A percentile compares a stretch with the other conserved stretches of the same genome.
These are phyloP conservation scores for Cryptococcus wingfieldii DNA, from an alignment of 1,284 basidiomycete species.

Conservation along the genomic window DNA sequence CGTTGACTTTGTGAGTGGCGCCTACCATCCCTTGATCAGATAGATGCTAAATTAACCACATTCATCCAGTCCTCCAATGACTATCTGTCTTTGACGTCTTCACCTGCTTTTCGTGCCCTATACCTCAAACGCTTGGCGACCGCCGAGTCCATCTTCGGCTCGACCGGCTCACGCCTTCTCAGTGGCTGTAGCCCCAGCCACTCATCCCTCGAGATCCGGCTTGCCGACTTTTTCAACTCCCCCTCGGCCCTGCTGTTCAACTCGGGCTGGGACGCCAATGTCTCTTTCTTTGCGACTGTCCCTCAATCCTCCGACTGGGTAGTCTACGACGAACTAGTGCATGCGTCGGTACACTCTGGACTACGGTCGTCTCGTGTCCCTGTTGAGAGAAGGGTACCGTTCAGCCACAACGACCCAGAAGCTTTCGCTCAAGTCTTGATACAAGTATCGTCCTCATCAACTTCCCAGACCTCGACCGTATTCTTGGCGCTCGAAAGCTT, in stretches of 20 bases:
- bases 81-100: slow-evolving; percentile 79
- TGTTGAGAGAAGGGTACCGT: slow-evolving; percentile 50
- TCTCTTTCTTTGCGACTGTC: slow-evolving; percentile 75
- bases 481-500: slow-evolving; percentile 77
- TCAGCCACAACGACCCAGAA: slow-evolving; percentile 69
- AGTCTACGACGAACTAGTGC: slow-evolving; percentile 82
- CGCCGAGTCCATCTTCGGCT: slow-evolving; percentile 67
- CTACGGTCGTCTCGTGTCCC: slow-evolving; percentile 64
- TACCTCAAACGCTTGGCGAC: slow-evolving; percentile 60
- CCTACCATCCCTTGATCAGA: neutral
- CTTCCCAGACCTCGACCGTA: slow-evolving; percentile 18
- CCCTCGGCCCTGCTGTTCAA: slow-evolving; percentile 81
- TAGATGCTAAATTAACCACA: neutral
- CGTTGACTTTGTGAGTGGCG: slow-evolving; percentile 40
- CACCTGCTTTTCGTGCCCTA: slow-evolving; percentile 55
- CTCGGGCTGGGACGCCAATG: slow-evolving; percentile 92
- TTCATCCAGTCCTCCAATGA: slow-evolving; percentile 60
- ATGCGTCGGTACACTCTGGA: slow-evolving; percentile 90
- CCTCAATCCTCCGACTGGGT: slow-evolving; percentile 76
- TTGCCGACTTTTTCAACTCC: slow-evolving; percentile 62
- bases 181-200: slow-evolving; percentile 70
- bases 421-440: slow-evolving; percentile 26
- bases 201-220: slow-evolving; percentile 62
- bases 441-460: slow-evolving; percentile 4
- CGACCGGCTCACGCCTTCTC: slow-evolving; percentile 84